These are phyloP conservation scores for Moesziomyces antarcticus DNA, from an alignment of 1,284 basidiomycete species.

Conservation along the genomic window DNA sequence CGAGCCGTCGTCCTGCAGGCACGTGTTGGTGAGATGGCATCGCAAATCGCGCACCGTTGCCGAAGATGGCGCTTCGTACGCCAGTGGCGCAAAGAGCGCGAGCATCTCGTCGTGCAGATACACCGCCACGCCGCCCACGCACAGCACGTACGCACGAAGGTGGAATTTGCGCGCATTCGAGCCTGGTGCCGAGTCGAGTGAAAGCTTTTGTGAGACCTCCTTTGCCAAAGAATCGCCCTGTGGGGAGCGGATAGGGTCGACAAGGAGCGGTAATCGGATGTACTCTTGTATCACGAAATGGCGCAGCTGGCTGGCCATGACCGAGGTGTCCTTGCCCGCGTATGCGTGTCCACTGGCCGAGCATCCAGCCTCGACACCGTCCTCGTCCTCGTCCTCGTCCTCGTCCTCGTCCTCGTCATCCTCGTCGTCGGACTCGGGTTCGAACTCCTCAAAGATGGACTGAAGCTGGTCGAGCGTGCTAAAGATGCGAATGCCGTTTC, in stretches of 20 bases:
- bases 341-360: slow-evolving; percentile 1
- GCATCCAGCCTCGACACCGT: not conserved
- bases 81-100: slow-evolving; percentile 77
- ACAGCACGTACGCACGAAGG: slow-evolving; percentile 89
- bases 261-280: slow-evolving; percentile 40
- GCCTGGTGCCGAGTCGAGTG: not conserved
- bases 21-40: slow-evolving; percentile 94
- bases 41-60: slow-evolving; percentile 72
- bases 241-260: slow-evolving; percentile 16
- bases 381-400: slow-evolving; percentile 65
- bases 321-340: slow-evolving; percentile 52
- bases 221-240: slow-evolving; percentile 1
- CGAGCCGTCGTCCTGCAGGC: slow-evolving; percentile 74
- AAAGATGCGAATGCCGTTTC: slow-evolving; percentile 93
- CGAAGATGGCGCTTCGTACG: slow-evolving; percentile 43
- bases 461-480: slow-evolving; percentile 79
- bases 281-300: slow-evolving; percentile 95
- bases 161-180: slow-evolving; percentile 76
- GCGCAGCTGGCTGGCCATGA: slow-evolving; percentile 79
- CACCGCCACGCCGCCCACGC: slow-evolving; percentile 71
- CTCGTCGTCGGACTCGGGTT: slow-evolving; percentile 72
- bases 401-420: slow-evolving; percentile 65
- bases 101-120: slow-evolving; percentile 82
- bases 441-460: slow-evolving; percentile 86
- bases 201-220: slow-evolving; percentile 9